phyloP scores from a whole-genome alignment of 306 rosid genomes.

The Corylus avellana region DNA sequence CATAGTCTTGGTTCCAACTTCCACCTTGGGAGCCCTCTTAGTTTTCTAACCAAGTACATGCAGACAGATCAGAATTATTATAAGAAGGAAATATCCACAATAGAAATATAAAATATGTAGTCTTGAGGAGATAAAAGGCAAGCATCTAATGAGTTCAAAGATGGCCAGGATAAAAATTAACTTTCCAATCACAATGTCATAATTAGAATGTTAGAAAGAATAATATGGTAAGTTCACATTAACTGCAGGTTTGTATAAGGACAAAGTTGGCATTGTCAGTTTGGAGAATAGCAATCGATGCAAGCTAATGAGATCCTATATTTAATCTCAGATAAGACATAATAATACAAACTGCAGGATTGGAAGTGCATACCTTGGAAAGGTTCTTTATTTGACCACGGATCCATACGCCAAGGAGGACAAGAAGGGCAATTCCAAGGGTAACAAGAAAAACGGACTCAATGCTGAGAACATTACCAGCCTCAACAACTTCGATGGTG shows the following conservation, averaged over 20 bases:
- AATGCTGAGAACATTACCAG: constrained; percentile 66
- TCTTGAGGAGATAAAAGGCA: background rate
- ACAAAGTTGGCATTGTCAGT: background rate
- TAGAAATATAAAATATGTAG: background rate
- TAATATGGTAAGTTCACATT: background rate
- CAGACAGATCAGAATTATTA: constrained; percentile 14
- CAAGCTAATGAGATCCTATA: background rate
- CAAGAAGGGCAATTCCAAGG: constrained; percentile 76
- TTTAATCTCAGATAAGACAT: background rate
- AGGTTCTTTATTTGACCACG: constrained; percentile 79
- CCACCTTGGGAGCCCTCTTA: constrained; percentile 89
- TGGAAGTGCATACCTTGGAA: constrained; percentile 63
- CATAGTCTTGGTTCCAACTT: constrained; percentile 77
- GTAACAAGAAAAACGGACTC: constrained; percentile 85
- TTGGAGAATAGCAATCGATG: background rate
- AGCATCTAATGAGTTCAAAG: background rate
- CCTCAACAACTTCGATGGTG: constrained; percentile 81
- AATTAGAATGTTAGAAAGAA: background rate
- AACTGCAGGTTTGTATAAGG: background rate
- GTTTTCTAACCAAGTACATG: constrained; percentile 58
- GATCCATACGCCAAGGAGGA: constrained; percentile 71
- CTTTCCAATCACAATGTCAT: background rate
- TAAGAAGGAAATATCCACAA: constrained; percentile 13
- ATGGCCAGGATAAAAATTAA: background rate
- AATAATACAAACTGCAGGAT: background rate